A percentile compares a stretch with the other conserved stretches of the same genome.
Conservation (phyloP, 257 asterid genomes). For the Plantago ovata region DNA sequence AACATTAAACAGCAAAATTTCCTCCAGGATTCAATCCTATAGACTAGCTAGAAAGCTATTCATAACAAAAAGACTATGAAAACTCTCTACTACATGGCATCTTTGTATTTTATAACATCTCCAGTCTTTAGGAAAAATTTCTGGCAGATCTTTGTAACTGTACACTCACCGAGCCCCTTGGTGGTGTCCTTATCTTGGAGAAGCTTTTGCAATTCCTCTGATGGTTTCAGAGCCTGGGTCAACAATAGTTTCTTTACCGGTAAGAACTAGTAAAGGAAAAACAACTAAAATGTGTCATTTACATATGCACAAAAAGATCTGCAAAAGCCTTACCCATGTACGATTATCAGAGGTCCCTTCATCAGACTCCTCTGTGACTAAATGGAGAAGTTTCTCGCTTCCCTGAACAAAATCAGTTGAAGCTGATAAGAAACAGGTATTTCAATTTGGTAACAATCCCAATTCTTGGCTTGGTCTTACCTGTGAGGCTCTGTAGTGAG, state of each 20-base stretch:
- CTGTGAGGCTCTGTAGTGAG: slow-evolving; percentile 99
- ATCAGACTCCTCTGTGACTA: slow-evolving; percentile 59
- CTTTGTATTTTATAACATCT: slow-evolving; percentile 59
- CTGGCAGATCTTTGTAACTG: slow-evolving; percentile 58
- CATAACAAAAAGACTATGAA: too few species aligned
- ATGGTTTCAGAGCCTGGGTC: slow-evolving; percentile 57
- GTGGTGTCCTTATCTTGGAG: slow-evolving; percentile 33
- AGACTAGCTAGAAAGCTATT: slow-evolving; percentile 13
- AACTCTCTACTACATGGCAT: slow-evolving; percentile 34
- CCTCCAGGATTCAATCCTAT: slow-evolving; percentile 14
- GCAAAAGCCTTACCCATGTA: slow-evolving; percentile 46
- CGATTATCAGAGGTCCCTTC: slow-evolving; percentile 26
- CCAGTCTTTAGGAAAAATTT: slow-evolving; percentile 45
- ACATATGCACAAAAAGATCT: background rate
- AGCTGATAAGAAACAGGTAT: background rate
- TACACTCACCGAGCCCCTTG: slow-evolving; percentile 39
- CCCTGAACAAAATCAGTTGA: slow-evolving; percentile 53
- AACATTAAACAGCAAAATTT: too few species aligned
- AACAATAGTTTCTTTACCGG: background rate
- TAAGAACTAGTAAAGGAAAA: background rate
- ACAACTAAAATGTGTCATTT: background rate
- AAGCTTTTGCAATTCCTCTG: slow-evolving; percentile 64
- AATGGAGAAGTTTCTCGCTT: slow-evolving; percentile 74
- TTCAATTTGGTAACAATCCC: slow-evolving; percentile 3
- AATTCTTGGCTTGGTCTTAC: slow-evolving; percentile 35